Evolutionary conservation across 768 basidiomycete species (phyloP).

Genomic region (Tulasnella sp.): DNA sequence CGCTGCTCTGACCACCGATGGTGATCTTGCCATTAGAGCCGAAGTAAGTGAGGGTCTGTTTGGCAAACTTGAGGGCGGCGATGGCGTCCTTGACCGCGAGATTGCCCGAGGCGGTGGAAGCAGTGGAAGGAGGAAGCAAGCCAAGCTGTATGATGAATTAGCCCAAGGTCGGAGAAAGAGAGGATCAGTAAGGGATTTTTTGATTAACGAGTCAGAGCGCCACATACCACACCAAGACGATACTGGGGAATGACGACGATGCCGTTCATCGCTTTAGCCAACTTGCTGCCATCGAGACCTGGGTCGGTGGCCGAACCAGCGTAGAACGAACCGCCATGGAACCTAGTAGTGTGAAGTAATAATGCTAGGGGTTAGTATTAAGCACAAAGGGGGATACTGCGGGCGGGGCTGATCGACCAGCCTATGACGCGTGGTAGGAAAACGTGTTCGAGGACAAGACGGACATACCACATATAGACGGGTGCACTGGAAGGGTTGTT

Average conservation of each 20-base stretch:
- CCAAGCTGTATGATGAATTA: conserved; percentile 57
- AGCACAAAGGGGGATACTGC: conserved; percentile 19
- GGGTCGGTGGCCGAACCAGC: conserved; percentile 69
- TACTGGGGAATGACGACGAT: conserved; percentile 85
- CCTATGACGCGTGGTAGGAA: conserved; percentile 1
- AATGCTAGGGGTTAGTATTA: background rate
- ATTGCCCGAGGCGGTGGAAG: conserved; percentile 61
- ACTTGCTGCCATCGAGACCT: conserved; percentile 75
- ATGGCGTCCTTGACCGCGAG: conserved; percentile 71
- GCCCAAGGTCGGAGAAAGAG: background rate
- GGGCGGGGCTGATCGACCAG: background rate
- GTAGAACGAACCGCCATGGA: conserved; percentile 84
- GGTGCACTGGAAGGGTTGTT: conserved; percentile 46
- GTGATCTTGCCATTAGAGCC: conserved; percentile 74
- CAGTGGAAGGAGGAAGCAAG: conserved; percentile 60
- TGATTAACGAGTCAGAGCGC: background rate
- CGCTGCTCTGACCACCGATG: conserved; percentile 80
- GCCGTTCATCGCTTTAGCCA: conserved; percentile 70
- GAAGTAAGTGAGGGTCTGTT: conserved; percentile 59
- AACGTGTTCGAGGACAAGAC: background rate
- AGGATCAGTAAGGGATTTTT: no score
- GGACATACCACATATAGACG: conserved; percentile 63
- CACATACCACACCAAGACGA: conserved; percentile 72
- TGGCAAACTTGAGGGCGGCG: conserved; percentile 65
- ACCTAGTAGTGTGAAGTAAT: conserved; percentile 52